Base-by-base conservation (phyloP, 1,139 yeast genomes). In the Blastobotrys malaysiensis region DNA sequence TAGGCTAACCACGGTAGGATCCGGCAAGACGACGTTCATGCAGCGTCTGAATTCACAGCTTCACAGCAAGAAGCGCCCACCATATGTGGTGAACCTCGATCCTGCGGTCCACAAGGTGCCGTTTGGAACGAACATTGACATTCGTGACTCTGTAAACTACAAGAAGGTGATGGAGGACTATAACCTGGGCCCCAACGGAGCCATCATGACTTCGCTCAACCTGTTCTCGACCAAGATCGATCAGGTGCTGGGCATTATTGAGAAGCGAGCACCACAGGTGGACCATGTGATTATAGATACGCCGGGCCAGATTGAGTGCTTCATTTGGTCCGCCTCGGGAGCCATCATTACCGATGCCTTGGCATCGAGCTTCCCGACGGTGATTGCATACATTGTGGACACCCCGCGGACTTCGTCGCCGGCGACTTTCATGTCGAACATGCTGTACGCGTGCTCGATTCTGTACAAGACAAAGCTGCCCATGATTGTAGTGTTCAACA, bases 291-390 rank as follows among this genome's bases (percentile, higher is more conserved):
- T 95, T 49, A 81, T 93, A 52, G 99, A 95, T 70, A 95, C 99
- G 0, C 99, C 99, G 0, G 99, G 99, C 6, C 99, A 95, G 71
- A 95, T 95, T 59, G 99, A 93, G 70, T 89, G 97, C 73, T 93
- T 93, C 69, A 90, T 93, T 52, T 74, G 77, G 76, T 86, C 96
- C 49, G 99, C 99, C 0, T 88, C 97, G 49, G 99, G 99, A 9
- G 81, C 97, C 19, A 95, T 95, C 59, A 88, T 95, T 56, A 91
- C 98, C 0, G 99, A 95, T 69, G 91, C 98, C 0, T 87, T 95
- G 73, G 99, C 99, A 1, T 88, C 96, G 1, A 82, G 95, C 1
- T 89, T 89, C 69, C 99, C 99, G 5, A 93, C 99, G 0, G 89
- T 93, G 43, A 81, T 95, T 60, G 98, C 98, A 0, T 95, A 95